A percentile compares a stretch with the other conserved stretches of the same genome.
phyloP scores from a whole-genome alignment of 1,139 yeast genomes.

The Blastobotrys ciferrii region DNA sequence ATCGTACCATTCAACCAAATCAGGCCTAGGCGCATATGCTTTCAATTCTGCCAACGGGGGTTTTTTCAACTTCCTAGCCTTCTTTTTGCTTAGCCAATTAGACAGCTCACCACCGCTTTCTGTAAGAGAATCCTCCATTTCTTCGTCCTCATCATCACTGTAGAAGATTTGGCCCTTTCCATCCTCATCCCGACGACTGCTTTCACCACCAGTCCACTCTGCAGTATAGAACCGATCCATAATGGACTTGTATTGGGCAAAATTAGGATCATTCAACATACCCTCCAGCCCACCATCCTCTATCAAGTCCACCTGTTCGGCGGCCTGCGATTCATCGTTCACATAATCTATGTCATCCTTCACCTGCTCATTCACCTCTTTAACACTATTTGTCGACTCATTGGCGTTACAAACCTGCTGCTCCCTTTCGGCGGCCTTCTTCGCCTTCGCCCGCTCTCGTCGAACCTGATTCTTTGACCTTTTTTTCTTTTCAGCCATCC shows the following conservation, averaged over 20 bases:
- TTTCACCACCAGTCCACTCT: constrained; percentile 18
- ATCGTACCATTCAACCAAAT: constrained; percentile 82
- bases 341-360: constrained; percentile 10
- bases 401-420: constrained; percentile 1
- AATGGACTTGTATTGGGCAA: constrained; percentile 44
- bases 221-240: constrained; percentile 44
- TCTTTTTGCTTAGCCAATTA: constrained; percentile 38
- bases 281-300: constrained; percentile 29
- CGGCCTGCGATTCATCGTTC: constrained; percentile 16
- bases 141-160: constrained; percentile 35
- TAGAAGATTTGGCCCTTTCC: constrained; percentile 35
- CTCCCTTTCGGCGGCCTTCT: constrained; percentile 35
- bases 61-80: constrained; percentile 50
- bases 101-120: constrained; percentile 23
- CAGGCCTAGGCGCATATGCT: constrained; percentile 59
- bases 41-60: constrained; percentile 71
- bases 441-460: constrained; percentile 56
- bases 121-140: constrained; percentile 26
- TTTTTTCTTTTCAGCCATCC: constrained; percentile 14
- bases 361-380: constrained; percentile 5
- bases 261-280: constrained; percentile 40
- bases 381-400: constrained; percentile 9
- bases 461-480: constrained; percentile 51
- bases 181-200: constrained; percentile 9
- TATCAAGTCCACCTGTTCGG: constrained; percentile 14